A percentile compares a stretch with the other conserved stretches of the same genome.
Conservation (phyloP, 176 grass and related monocot species). For the Avena insularis region DNA sequence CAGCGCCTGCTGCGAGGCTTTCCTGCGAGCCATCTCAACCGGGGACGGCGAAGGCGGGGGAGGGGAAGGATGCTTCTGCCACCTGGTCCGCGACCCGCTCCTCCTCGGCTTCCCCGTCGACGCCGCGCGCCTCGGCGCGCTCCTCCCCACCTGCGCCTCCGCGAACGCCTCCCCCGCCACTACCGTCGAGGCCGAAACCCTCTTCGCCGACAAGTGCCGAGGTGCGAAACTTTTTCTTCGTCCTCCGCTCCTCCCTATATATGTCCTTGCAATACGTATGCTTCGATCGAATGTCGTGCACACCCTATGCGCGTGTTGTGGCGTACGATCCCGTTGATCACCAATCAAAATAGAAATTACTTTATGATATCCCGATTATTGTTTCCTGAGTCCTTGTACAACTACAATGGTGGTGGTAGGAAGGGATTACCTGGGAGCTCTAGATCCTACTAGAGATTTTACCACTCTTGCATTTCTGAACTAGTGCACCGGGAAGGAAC, state of each 20-base stretch:
- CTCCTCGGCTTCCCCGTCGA: conserved; percentile 62
- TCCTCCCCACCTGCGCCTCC: conserved; percentile 53
- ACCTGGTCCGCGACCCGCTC: conserved; percentile 56
- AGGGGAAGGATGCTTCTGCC: conserved; percentile 52
- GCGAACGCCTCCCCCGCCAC: conserved; percentile 38
- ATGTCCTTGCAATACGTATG: neutral
- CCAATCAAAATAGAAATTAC: neutral
- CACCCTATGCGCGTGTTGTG: neutral
- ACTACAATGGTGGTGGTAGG: neutral
- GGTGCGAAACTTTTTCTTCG: neutral
- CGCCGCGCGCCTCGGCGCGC: conserved; percentile 36
- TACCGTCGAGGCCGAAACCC: conserved; percentile 2
- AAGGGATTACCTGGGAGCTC: neutral
- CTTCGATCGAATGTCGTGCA: neutral
- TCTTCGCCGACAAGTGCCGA: conserved; percentile 43
- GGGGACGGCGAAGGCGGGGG: conserved; percentile 28
- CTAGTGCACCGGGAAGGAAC: neutral
- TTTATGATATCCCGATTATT: neutral
- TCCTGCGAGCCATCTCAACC: conserved; percentile 41
- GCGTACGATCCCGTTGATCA: neutral
- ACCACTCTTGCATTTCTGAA: conserved; percentile 7
- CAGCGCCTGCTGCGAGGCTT: conserved; percentile 55
- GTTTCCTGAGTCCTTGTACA: neutral
- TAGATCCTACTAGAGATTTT: conserved; percentile 11
- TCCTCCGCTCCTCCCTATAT: neutral